phyloP scores from a whole-genome alignment of 1,284 basidiomycete genomes.

The Irpex sp. region DNA sequence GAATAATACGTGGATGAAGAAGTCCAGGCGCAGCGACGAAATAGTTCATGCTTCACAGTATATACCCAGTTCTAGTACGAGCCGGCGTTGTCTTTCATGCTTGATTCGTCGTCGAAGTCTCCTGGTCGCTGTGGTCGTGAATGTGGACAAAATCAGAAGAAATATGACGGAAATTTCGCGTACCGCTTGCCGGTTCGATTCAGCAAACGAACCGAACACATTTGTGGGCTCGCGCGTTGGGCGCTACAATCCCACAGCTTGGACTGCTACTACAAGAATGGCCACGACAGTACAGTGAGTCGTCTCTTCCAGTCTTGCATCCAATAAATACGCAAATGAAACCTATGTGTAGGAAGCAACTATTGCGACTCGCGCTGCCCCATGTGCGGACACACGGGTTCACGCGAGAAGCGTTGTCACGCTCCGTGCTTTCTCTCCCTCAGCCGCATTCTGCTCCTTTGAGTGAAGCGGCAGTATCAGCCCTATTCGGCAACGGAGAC shows the following conservation, averaged over 20 bases:
- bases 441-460: slow-evolving; percentile 54
- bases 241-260: not conserved
- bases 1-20: not conserved
- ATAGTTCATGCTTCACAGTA: not conserved
- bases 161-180: not conserved
- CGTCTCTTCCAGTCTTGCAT: not conserved
- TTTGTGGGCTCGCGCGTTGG: not conserved
- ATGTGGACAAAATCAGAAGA: not conserved
- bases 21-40: not conserved
- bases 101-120: not conserved
- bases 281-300: not conserved
- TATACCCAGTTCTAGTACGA: not conserved
- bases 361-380: slow-evolving; percentile 60
- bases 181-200: not conserved
- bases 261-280: not conserved
- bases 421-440: slow-evolving; percentile 54
- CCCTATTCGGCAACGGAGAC: slow-evolving; percentile 70
- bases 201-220: not conserved
- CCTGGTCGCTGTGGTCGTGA: no score
- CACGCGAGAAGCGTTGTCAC: slow-evolving; percentile 64
- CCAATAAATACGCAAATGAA: not conserved
- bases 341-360: slow-evolving; percentile 19
- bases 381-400: slow-evolving; percentile 67
- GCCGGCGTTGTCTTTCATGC: not conserved
- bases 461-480: slow-evolving; percentile 63